phyloP scores from a whole-genome alignment of 2,329 filamentous ascomycete species.

The Spiromastix sp. region DNA sequence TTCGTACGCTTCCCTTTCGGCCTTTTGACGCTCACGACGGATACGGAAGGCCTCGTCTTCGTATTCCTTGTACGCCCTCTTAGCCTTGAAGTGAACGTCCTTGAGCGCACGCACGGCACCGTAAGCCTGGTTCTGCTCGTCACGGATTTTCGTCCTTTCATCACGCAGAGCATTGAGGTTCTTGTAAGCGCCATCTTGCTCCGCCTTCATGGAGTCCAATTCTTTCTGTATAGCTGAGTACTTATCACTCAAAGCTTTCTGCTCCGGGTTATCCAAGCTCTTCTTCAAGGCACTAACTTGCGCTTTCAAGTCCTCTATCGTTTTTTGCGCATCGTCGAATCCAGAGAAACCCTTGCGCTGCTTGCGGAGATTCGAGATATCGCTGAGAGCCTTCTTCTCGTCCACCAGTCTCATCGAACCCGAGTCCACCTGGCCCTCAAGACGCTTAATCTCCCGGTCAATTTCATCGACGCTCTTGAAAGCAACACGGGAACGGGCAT shows the following conservation, averaged over 20 bases:
- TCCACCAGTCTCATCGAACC: slow-evolving; percentile 94
- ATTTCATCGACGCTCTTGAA: slow-evolving; percentile 87
- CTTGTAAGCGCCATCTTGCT: slow-evolving; percentile 87
- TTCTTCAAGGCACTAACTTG: slow-evolving; percentile 87
- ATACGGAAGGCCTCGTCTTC: slow-evolving; percentile 74
- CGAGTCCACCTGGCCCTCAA: slow-evolving; percentile 77
- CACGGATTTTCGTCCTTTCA: slow-evolving; percentile 72
- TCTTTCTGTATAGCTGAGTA: slow-evolving; percentile 81
- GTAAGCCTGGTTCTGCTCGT: slow-evolving; percentile 80
- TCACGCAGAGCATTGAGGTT: slow-evolving; percentile 74
- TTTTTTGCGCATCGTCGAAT: slow-evolving; percentile 77
- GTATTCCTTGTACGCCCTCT: slow-evolving; percentile 71
- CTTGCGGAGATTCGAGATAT: slow-evolving; percentile 76
- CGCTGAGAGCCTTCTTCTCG: slow-evolving; percentile 83
- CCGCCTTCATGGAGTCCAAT: slow-evolving; percentile 78
- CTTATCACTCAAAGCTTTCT: slow-evolving; percentile 75
- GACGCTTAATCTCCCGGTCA: slow-evolving; percentile 66
- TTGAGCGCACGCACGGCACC: slow-evolving; percentile 73
- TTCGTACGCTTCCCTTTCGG: slow-evolving; percentile 56
- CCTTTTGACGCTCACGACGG: slow-evolving; percentile 65
- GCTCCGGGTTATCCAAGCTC: slow-evolving; percentile 79
- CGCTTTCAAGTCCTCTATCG: slow-evolving; percentile 75
- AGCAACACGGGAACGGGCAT: slow-evolving; percentile 63
- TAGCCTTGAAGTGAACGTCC: slow-evolving; percentile 74
- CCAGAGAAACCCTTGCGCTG: slow-evolving; percentile 81